Evolutionary conservation across 2,329 filamentous ascomycete genomes (phyloP).

Genomic region (Trichophyton mentagrophytes): DNA sequence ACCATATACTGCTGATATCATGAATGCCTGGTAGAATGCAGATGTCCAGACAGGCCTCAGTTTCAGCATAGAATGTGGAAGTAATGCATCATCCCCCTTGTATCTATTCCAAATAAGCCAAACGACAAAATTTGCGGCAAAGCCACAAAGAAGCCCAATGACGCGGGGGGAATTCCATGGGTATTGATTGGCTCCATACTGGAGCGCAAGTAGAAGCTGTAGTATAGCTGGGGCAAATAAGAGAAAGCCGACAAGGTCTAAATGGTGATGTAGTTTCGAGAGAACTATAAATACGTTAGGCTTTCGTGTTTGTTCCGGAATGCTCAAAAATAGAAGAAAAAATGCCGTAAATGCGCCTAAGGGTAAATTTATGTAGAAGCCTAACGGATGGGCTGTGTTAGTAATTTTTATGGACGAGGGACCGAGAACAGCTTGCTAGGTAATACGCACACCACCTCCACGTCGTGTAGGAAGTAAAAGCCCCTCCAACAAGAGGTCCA

Average conservation of each 20-base stretch:
- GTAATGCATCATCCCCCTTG: constrained; percentile 26
- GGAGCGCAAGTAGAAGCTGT: constrained; percentile 28
- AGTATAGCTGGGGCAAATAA: constrained; percentile 24
- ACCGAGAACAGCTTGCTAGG: not conserved
- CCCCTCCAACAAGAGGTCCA: constrained; percentile 33
- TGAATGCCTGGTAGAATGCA: not conserved
- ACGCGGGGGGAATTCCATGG: constrained; percentile 23
- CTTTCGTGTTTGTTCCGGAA: constrained; percentile 20
- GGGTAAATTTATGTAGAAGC: constrained; percentile 30
- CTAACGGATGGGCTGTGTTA: constrained; percentile 1
- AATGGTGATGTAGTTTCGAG: constrained; percentile 18
- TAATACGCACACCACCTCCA: constrained; percentile 31
- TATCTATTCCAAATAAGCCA: constrained; percentile 28
- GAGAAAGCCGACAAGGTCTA: constrained; percentile 26
- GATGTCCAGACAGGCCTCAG: constrained; percentile 19
- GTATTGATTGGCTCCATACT: constrained; percentile 25
- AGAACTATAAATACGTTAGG: constrained; percentile 15
- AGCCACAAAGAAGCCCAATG: constrained; percentile 26
- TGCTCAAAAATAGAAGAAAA: constrained; percentile 18
- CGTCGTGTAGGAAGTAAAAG: constrained; percentile 25
- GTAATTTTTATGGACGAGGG: not conserved
- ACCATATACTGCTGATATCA: not conserved
- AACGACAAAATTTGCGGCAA: constrained; percentile 18
- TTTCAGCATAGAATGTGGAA: constrained; percentile 26
- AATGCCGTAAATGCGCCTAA: constrained; percentile 20